These are phyloP conservation scores for Sporothrix pallida DNA, from an alignment of 2,329 filamentous ascomycete species.

Conservation along the genomic window DNA sequence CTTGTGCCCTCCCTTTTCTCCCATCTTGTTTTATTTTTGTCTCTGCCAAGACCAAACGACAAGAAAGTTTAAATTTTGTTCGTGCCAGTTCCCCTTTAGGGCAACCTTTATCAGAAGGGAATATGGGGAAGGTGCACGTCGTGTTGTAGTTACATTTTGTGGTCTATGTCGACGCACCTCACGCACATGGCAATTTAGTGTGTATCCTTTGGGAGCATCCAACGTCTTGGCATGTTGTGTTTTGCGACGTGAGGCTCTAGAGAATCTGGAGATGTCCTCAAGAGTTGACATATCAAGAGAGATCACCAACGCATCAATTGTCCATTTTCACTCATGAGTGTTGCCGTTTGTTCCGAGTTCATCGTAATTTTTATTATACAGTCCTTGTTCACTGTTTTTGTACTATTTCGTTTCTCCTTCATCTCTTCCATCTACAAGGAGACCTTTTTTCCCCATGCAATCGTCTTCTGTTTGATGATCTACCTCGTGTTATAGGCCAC, in stretches of 20 bases:
- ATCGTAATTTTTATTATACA: too few species aligned
- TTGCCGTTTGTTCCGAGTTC: too few species aligned
- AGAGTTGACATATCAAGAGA: not conserved
- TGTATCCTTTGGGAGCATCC: not conserved
- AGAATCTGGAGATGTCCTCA: not conserved
- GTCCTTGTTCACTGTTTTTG: not conserved
- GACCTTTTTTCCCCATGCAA: too few species aligned
- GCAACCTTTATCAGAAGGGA: not conserved
- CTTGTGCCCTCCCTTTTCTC: too few species aligned
- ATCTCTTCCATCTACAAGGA: not conserved
- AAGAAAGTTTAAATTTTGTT: not conserved
- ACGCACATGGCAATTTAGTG: not conserved
- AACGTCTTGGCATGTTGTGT: conserved; percentile 1
- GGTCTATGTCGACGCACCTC: not conserved
- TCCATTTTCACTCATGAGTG: not conserved
- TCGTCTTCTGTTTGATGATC: too few species aligned
- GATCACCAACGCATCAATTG: not conserved
- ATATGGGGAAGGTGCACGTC: not conserved
- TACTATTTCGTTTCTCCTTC: not conserved
- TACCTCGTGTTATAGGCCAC: not conserved
- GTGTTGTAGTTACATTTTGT: not conserved
- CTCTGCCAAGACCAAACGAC: not conserved
- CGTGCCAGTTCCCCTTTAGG: not conserved
- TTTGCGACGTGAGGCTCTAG: not conserved
- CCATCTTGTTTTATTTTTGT: not conserved